Evolutionary conservation across 2,329 filamentous ascomycete species (phyloP).

Genomic region (Gaeumannomyces tritici): DNA sequence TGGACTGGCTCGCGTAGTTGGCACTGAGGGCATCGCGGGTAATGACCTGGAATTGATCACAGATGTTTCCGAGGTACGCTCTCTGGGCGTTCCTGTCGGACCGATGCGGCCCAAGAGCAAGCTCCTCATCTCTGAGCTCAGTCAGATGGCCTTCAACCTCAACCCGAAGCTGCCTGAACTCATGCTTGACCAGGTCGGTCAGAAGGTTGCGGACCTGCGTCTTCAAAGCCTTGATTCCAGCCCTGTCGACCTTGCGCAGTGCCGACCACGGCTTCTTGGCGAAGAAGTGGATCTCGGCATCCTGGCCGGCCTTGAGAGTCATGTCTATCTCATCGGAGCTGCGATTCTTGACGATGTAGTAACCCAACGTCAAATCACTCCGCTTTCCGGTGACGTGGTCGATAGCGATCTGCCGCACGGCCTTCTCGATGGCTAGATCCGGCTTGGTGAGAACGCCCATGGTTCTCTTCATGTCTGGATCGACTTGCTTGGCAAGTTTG

Average conservation of each 20-base stretch:
- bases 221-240: constrained; percentile 26
- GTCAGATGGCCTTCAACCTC: constrained; percentile 16
- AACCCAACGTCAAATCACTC: constrained; percentile 32
- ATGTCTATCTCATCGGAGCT: constrained; percentile 29
- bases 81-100: constrained; percentile 20
- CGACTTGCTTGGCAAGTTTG: constrained; percentile 24
- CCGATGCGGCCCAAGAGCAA: constrained; percentile 21
- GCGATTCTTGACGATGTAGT: constrained; percentile 38
- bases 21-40: constrained; percentile 22
- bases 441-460: constrained; percentile 49
- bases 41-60: constrained; percentile 15
- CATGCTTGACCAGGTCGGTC: constrained; percentile 26
- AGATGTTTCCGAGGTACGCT: constrained; percentile 21
- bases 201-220: constrained; percentile 25
- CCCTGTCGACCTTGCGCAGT: constrained; percentile 13
- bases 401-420: constrained; percentile 25
- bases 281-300: constrained; percentile 28
- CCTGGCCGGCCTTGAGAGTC: constrained; percentile 19
- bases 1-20: constrained; percentile 19
- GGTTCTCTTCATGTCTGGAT: constrained; percentile 29
- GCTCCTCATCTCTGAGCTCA: constrained; percentile 9
- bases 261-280: constrained; percentile 21
- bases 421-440: constrained; percentile 38
- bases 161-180: constrained; percentile 24
- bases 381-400: constrained; percentile 31